A percentile compares a stretch with the other conserved stretches of the same genome.
These are phyloP conservation scores for Fusarium sp. DNA, from an alignment of 2,329 filamentous ascomycete species.

Conservation along the genomic window DNA sequence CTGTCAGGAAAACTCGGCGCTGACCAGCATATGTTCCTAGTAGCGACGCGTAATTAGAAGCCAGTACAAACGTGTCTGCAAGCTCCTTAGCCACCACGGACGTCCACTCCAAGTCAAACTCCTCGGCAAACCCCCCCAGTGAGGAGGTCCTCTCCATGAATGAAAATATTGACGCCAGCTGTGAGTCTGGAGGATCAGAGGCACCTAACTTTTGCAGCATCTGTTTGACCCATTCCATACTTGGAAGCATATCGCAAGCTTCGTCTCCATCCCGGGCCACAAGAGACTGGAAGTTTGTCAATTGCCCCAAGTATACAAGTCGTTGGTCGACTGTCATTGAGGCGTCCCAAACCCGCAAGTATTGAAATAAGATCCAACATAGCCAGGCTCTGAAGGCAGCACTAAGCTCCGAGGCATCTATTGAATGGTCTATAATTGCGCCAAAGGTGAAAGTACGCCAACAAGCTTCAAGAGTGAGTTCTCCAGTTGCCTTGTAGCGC, in stretches of 20 bases:
- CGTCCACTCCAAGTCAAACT: background rate
- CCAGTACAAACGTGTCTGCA: background rate
- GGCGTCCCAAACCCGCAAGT: background rate
- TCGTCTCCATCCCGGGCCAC: background rate
- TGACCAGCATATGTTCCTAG: background rate
- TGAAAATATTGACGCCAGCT: background rate
- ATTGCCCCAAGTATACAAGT: background rate
- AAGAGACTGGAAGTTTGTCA: background rate
- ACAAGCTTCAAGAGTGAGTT: background rate
- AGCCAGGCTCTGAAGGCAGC: background rate
- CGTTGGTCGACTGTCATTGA: background rate
- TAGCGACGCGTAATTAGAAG: background rate
- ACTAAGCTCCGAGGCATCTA: background rate
- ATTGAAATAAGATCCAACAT: background rate
- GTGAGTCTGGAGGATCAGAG: background rate
- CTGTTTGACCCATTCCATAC: background rate
- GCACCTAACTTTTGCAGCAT: background rate
- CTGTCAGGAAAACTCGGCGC: background rate
- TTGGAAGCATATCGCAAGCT: background rate
- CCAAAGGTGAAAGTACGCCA: background rate
- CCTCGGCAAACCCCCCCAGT: accelerated
- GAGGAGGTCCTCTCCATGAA: background rate
- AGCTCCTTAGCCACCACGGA: background rate
- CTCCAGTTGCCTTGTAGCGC: background rate
- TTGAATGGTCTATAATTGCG: background rate